Evolutionary conservation across 768 basidiomycete genomes (phyloP).

Genomic region (Favolaschia claudopus): DNA sequence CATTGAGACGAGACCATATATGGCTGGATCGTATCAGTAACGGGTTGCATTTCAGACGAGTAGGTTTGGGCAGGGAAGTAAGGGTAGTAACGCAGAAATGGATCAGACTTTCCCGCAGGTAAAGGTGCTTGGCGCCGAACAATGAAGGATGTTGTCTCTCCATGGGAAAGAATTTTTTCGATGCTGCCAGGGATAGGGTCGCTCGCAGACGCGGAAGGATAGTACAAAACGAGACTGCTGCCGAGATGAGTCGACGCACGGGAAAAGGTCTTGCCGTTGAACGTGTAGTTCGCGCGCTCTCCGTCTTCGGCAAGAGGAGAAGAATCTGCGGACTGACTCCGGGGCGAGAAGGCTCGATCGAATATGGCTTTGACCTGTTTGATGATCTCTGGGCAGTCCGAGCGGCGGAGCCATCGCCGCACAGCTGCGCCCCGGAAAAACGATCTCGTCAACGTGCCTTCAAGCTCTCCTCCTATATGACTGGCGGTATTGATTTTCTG

Average conservation of each 20-base stretch:
- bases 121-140: slow-evolving; percentile 17
- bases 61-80: slow-evolving; percentile 21
- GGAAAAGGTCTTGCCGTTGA: slow-evolving; percentile 13
- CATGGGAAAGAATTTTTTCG: slow-evolving; percentile 5
- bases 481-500: slow-evolving; percentile 43
- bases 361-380: slow-evolving; percentile 22
- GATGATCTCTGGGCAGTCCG: slow-evolving; percentile 22
- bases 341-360: slow-evolving; percentile 9
- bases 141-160: slow-evolving; percentile 5
- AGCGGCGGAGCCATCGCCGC: slow-evolving; percentile 13
- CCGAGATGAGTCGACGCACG: slow-evolving; percentile 22
- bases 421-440: slow-evolving; percentile 15
- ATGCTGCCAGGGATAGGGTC: slow-evolving; percentile 18
- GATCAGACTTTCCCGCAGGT: slow-evolving; percentile 6
- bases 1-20: slow-evolving; percentile 11
- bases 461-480: slow-evolving; percentile 32
- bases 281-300: slow-evolving; percentile 18
- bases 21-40: slow-evolving; percentile 7
- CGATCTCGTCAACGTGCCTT: slow-evolving; percentile 16
- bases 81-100: slow-evolving; percentile 18
- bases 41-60: slow-evolving; percentile 18
- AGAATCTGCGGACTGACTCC: slow-evolving; percentile 9
- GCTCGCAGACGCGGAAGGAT: slow-evolving; percentile 18
- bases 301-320: slow-evolving; percentile 12
- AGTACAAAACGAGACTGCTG: slow-evolving; percentile 22